Evolutionary conservation across 169 alveolate genomes (phyloP).

Genomic region (Plasmodium gallinaceum): DNA sequence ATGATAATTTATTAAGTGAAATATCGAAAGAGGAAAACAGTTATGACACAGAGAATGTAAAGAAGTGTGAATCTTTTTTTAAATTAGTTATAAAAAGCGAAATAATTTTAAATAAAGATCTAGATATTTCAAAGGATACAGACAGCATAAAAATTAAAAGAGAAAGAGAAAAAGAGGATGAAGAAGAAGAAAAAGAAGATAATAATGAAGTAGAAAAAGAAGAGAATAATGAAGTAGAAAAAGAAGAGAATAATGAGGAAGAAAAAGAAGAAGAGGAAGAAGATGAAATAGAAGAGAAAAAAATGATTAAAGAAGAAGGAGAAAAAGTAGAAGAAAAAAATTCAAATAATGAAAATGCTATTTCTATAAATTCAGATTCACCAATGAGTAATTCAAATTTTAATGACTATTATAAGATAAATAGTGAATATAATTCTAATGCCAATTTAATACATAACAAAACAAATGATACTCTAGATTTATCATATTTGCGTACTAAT

Average conservation of each 20-base stretch:
- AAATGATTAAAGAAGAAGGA: no score
- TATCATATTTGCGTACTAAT: constrained; percentile 1
- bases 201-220: constrained; percentile 6
- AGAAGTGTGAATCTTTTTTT: constrained; percentile 26
- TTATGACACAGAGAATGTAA: constrained; percentile 3
- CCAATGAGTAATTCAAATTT: background rate
- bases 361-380: constrained; percentile 3
- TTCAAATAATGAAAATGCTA: constrained; percentile 19
- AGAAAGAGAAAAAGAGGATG: background rate
- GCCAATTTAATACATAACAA: background rate
- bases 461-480: background rate
- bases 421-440: background rate
- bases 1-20: constrained; percentile 5
- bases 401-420: background rate
- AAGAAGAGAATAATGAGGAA: background rate
- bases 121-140: background rate
- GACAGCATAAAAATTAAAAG: background rate
- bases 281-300: background rate
- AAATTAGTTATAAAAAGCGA: constrained; percentile 19
- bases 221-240: background rate
- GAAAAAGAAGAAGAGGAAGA: background rate
- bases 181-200: constrained; percentile 4
- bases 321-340: constrained; percentile 1
- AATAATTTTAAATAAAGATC: constrained; percentile 18
- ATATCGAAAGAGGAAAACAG: background rate